Evolutionary conservation across 225 moss, liverwort and hornwort species (phyloP), one percentile per base, ranked within the genome.

Genomic region (Neckera pumila): DNA sequence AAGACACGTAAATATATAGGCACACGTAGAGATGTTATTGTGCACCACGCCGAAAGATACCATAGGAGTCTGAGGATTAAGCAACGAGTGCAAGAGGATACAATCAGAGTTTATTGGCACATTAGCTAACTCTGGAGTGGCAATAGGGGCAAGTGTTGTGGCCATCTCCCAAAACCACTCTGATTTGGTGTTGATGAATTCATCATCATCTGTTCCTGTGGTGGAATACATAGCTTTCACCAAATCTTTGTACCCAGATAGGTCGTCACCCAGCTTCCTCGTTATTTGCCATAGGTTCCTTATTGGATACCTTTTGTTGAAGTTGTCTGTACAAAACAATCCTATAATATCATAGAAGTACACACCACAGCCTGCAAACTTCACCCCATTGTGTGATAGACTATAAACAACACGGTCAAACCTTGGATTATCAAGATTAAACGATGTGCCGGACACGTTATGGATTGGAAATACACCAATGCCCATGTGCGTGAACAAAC

Each of bases 231-330:
- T 3, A 2, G 49, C 49, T 75, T 20, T 75, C 49, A 75, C 75
- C 12, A 75, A 3, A 1, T 75, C 30, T 31, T 49, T 75, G 33
- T 51, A 75, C 18, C 2, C 4, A 33, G 49, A 75, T 8, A 45
- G 33, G 4, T 75, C 3, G 2, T 75, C 75, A 75, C 33, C 75
- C 7, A 75, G 0, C 2, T 0, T 11, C 75, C 49, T 75, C 4
- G 33, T 75, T 31, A 75, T 75, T 47, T 28, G 30, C 18, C 33
- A 20, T 4, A 75, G 0, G 33, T 75, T 75, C 31, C 20, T 20
- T 4, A 11, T 0, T 31, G 12, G 75, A 12, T 75, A 0, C 0
- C 0, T 20, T 33, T 30, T 75, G 10, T 12, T 12, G 20, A 75
- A 7, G 31, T 0, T 31, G 7, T 20, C 1, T 12, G 49, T 33